phyloP scores from a whole-genome alignment of 83 land plant species.

The Thuja plicata region DNA sequence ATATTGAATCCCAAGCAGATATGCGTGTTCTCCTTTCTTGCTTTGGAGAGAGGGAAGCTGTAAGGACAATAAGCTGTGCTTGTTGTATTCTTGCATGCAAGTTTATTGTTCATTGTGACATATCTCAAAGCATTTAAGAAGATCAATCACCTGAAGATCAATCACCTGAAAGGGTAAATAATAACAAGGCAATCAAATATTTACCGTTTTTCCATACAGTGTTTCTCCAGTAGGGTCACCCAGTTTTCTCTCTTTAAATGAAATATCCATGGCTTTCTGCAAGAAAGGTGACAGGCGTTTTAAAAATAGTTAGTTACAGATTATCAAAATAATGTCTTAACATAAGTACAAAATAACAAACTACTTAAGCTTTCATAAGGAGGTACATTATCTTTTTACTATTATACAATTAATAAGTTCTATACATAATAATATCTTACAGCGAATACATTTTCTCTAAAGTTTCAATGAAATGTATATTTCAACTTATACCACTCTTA shows the following conservation, averaged over 20 bases:
- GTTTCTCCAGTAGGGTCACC: constrained; percentile 85
- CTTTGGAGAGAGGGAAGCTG: neutral
- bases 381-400: neutral
- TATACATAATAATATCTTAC: neutral
- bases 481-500: neutral
- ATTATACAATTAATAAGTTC: too few species aligned
- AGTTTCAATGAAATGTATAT: neutral
- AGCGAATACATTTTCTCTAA: neutral
- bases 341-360: neutral
- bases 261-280: constrained; percentile 76
- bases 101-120: neutral
- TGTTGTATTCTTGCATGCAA: neutral
- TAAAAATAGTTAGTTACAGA: neutral
- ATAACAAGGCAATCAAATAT: neutral
- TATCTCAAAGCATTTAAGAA: neutral
- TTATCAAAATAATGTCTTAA: neutral
- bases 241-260: constrained; percentile 45
- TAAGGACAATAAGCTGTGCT: neutral
- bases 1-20: neutral
- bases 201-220: constrained; percentile 84
- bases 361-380: neutral
- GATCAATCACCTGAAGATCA: too few species aligned
- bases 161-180: too few species aligned
- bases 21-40: neutral
- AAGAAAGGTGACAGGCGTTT: constrained; percentile 12